phyloP scores from a whole-genome alignment of 2,329 filamentous ascomycete species.

The Botrytis squamosa region DNA sequence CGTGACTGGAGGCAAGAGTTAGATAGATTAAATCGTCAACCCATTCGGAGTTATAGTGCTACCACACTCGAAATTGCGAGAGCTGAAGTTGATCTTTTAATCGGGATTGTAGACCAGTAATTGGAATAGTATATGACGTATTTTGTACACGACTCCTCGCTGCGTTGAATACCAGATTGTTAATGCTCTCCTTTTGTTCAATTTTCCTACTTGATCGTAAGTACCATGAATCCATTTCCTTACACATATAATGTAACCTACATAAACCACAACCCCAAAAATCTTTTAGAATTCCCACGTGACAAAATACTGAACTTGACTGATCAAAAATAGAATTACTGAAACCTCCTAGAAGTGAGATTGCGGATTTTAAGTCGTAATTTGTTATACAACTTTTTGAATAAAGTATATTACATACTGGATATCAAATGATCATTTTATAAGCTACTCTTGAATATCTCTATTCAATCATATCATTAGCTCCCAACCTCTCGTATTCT shows the following conservation, averaged over 20 bases:
- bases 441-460: too few species aligned
- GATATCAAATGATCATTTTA: neutral
- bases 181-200: neutral
- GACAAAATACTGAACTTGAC: neutral
- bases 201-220: neutral
- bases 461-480: neutral
- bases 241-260: neutral
- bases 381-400: too few species aligned
- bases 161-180: neutral
- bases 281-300: neutral
- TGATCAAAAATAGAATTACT: neutral
- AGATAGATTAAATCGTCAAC: neutral
- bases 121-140: neutral
- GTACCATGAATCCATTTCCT: neutral
- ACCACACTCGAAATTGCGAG: neutral
- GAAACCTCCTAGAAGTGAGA: neutral
- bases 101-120: neutral
- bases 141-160: neutral
- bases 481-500: neutral
- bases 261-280: neutral
- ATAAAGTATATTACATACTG: neutral
- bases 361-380: too few species aligned
- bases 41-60: neutral
- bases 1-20: neutral
- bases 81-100: neutral